Evolutionary conservation across 352 stramenopile species (phyloP).

Genomic region (Halophytophthora polymorphica): DNA sequence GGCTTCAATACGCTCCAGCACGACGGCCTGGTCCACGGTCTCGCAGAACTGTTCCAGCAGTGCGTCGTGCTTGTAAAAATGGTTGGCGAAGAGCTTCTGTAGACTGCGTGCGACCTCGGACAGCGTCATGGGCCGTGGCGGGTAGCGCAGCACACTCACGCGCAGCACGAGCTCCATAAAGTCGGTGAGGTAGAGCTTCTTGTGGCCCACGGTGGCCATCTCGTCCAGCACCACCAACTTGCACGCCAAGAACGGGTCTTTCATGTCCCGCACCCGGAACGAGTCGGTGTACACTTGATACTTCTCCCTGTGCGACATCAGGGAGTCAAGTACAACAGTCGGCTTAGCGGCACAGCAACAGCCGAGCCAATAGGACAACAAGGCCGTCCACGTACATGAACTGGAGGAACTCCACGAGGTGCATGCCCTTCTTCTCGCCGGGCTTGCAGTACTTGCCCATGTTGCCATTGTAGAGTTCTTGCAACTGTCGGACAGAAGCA

Average conservation of each 20-base stretch:
- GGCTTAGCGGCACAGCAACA: not conserved
- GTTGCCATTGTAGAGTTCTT: conserved; percentile 72
- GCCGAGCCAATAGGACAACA: not conserved
- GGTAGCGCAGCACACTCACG: conserved; percentile 57
- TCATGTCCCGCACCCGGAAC: conserved; percentile 64
- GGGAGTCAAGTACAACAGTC: not conserved
- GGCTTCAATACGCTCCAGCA: conserved; percentile 57
- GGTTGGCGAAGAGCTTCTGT: conserved; percentile 56
- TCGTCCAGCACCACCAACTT: conserved; percentile 76
- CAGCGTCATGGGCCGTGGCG: conserved; percentile 29
- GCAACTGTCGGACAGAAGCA: conserved; percentile 29
- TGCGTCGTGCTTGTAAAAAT: conserved; percentile 68
- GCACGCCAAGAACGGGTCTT: conserved; percentile 67
- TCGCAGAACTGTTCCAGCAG: conserved; percentile 57
- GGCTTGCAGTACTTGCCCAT: conserved; percentile 74
- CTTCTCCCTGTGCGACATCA: conserved; percentile 30
- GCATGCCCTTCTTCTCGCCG: conserved; percentile 77
- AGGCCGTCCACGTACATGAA: conserved; percentile 33
- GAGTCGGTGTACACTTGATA: conserved; percentile 67
- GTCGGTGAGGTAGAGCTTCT: conserved; percentile 72
- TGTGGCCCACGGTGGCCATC: conserved; percentile 65
- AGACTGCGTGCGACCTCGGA: conserved; percentile 50
- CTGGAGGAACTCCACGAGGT: conserved; percentile 58
- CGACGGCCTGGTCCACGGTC: conserved; percentile 49
- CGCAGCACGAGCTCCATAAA: conserved; percentile 79